Percentiles rank a stretch among this genome's conserved stretches.
Conservation (phyloP, 2,329 filamentous ascomycete genomes). For the Colletotrichum eleusines region DNA sequence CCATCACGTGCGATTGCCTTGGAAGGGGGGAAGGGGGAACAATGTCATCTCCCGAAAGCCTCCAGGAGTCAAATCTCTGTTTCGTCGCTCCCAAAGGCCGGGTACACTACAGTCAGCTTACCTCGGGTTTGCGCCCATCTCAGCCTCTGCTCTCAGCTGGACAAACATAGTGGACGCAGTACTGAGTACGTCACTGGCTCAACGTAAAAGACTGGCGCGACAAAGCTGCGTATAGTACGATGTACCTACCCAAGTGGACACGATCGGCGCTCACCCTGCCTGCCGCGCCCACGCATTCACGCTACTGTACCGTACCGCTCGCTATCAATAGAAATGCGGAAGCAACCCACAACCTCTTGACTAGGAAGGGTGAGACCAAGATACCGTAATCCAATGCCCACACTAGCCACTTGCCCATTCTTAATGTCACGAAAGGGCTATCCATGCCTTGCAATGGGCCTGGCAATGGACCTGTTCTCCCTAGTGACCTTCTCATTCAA, state of each 20-base stretch:
- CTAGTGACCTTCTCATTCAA: conserved; percentile 5
- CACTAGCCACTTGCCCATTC: conserved; percentile 23
- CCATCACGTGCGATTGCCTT: conserved; percentile 12
- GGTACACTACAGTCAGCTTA: conserved; percentile 2
- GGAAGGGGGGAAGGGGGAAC: background rate
- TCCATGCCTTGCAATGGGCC: background rate
- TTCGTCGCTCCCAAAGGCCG: background rate
- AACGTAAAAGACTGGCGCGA: background rate
- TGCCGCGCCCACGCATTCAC: background rate
- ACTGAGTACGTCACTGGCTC: background rate
- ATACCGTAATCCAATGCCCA: conserved; percentile 8
- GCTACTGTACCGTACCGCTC: background rate
- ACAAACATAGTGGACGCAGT: no score
- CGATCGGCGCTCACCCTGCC: background rate
- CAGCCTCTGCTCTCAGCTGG: conserved; percentile 1
- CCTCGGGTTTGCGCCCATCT: conserved; percentile 7
- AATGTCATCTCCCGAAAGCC: conserved; percentile 1
- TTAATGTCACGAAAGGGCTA: conserved; percentile 13
- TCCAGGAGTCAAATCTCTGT: conserved; percentile 6
- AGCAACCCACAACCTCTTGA: background rate
- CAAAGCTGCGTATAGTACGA: background rate
- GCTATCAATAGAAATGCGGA: conserved; percentile 11
- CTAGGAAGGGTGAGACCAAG: background rate
- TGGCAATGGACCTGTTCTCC: conserved; percentile 1
- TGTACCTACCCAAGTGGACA: background rate